Percentiles rank a stretch among this genome's conserved stretches.
These are phyloP conservation scores for Leishmania gerbilli DNA, from an alignment of 208 protist genomes.

Conservation along the genomic window DNA sequence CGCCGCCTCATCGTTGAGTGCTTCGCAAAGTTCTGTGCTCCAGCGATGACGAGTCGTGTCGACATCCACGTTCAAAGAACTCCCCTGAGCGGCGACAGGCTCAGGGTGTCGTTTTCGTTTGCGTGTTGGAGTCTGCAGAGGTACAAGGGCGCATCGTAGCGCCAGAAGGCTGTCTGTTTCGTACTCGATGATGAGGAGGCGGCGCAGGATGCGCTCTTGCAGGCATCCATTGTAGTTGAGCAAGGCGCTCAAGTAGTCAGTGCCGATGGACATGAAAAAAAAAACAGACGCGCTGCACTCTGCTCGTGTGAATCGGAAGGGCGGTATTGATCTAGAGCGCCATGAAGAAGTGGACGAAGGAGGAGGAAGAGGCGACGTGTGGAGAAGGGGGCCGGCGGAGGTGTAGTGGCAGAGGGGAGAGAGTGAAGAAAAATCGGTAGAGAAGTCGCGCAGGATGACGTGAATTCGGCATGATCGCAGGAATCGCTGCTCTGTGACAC, in stretches of 20 bases:
- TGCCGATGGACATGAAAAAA: neutral
- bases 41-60: neutral
- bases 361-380: neutral
- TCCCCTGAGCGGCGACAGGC: neutral
- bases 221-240: constrained; percentile 5
- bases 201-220: neutral
- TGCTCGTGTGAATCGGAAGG: neutral
- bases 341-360: neutral
- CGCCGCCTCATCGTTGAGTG: neutral
- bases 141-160: constrained; percentile 11
- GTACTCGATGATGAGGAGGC: neutral
- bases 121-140: neutral
- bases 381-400: neutral
- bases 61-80: neutral
- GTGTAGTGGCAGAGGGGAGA: too few relatives aligned
- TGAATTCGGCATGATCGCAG: neutral
- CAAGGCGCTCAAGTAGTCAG: neutral
- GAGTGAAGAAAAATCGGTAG: too few relatives aligned
- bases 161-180: constrained; percentile 17
- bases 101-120: constrained; percentile 3
- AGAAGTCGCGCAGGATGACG: neutral
- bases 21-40: neutral
- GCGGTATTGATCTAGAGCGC: neutral
- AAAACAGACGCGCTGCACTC: neutral
- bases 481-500: neutral